Evolutionary conservation across 1,139 yeast genomes (phyloP).

Genomic region (Schizosaccharomyces versatilis): DNA sequence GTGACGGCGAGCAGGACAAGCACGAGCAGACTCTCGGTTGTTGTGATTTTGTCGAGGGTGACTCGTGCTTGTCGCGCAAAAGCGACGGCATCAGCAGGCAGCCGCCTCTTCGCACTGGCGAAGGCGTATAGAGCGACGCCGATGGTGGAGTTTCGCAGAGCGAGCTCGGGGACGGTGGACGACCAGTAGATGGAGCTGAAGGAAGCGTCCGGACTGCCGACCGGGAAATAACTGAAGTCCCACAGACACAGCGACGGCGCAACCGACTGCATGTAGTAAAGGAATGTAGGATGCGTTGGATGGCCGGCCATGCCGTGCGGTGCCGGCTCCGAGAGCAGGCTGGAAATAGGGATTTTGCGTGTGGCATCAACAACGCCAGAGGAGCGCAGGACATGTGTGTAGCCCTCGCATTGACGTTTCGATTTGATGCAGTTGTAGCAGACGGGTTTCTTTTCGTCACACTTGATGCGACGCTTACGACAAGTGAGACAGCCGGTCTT

Average conservation of each 20-base stretch:
- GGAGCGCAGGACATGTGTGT: conserved; percentile 5
- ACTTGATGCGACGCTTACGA: conserved; percentile 16
- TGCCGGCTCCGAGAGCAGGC: not conserved
- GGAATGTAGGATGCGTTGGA: conserved; percentile 1
- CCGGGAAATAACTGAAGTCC: not conserved
- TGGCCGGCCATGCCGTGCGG: conserved; percentile 2
- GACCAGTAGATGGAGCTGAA: not conserved
- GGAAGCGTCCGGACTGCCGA: not conserved
- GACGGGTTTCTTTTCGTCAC: conserved; percentile 16
- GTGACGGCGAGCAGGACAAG: not conserved
- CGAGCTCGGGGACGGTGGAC: conserved; percentile 1
- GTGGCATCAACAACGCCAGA: not conserved
- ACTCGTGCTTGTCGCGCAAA: conserved; percentile 1
- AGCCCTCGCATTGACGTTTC: conserved; percentile 14
- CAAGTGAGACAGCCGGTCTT: conserved; percentile 17
- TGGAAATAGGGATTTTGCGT: not conserved
- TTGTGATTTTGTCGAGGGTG: not conserved
- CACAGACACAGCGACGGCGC: conserved; percentile 1
- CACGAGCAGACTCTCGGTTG: not conserved
- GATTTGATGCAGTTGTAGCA: conserved; percentile 15
- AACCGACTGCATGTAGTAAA: conserved; percentile 1
- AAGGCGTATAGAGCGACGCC: conserved; percentile 1
- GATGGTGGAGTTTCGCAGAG: not conserved
- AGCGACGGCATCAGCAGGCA: not conserved
- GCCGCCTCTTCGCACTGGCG: conserved; percentile 1